A percentile compares a stretch with the other conserved stretches of the same genome.
Evolutionary conservation across 2,329 filamentous ascomycete genomes (phyloP).

Genomic region (Dendryphion nanum): DNA sequence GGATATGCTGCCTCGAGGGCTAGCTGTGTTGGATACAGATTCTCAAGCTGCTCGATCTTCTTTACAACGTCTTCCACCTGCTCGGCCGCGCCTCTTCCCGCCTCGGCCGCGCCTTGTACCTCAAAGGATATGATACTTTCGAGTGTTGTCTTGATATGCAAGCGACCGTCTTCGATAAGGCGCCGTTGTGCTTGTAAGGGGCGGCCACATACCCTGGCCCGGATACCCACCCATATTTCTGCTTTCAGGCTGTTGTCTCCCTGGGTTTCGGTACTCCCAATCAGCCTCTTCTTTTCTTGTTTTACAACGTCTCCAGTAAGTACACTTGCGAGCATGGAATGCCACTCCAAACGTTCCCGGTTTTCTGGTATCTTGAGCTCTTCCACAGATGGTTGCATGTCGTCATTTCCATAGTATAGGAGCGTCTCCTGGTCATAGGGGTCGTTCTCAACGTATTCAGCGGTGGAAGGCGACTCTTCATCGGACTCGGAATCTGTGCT

Average conservation of each 20-base stretch:
- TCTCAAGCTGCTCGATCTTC: constrained; percentile 87
- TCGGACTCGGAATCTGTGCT: constrained; percentile 79
- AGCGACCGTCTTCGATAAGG: constrained; percentile 81
- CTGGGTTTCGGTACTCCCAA: constrained; percentile 75
- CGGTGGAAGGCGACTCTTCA: constrained; percentile 84
- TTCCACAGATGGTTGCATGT: constrained; percentile 82
- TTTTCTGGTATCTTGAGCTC: constrained; percentile 86
- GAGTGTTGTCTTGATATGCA: constrained; percentile 69
- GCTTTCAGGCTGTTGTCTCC: constrained; percentile 64
- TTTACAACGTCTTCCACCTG: constrained; percentile 87
- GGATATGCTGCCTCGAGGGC: constrained; percentile 74
- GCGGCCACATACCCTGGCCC: constrained; percentile 79
- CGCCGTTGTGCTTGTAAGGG: constrained; percentile 81
- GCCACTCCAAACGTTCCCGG: constrained; percentile 91
- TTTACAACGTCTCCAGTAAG: constrained; percentile 94
- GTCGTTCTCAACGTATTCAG: constrained; percentile 77
- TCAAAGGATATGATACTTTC: constrained; percentile 91
- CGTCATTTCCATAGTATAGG: constrained; percentile 88
- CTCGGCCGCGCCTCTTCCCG: constrained; percentile 79
- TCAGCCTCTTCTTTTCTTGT: constrained; percentile 95
- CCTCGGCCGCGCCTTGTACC: constrained; percentile 90
- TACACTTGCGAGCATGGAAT: constrained; percentile 95
- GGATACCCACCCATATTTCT: constrained; percentile 85
- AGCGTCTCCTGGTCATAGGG: constrained; percentile 88
- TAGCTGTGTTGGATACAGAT: constrained; percentile 76